Evolutionary conservation across 257 asterid species (phyloP).

Genomic region (Henckelia pumila): DNA sequence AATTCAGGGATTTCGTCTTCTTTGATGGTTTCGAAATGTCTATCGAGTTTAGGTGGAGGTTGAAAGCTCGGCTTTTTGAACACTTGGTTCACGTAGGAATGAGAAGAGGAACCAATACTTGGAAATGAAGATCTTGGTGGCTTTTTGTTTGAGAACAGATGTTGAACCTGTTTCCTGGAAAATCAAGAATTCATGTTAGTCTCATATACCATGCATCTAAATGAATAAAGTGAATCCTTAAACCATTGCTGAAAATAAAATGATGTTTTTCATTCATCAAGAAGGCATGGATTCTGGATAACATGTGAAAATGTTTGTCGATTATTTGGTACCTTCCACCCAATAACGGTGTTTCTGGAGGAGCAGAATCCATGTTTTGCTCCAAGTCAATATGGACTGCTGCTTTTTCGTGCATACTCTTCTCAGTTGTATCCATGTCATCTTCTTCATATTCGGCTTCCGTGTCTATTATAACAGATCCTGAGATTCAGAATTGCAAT

Average conservation of each 20-base stretch:
- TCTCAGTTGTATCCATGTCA: constrained; percentile 47
- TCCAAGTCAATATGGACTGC: constrained; percentile 40
- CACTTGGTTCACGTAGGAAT: constrained; percentile 34
- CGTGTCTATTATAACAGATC: constrained; percentile 40
- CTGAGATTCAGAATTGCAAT: constrained; percentile 29
- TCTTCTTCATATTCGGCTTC: constrained; percentile 70
- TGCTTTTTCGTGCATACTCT: constrained; percentile 32
- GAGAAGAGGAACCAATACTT: constrained; percentile 45
- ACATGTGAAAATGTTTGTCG: neutral
- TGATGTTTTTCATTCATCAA: neutral
- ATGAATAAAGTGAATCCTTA: neutral
- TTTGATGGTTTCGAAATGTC: constrained; percentile 42
- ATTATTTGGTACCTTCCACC: constrained; percentile 48
- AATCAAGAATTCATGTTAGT: constrained; percentile 12
- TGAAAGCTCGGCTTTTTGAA: constrained; percentile 44
- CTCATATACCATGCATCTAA: neutral
- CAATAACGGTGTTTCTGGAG: constrained; percentile 66
- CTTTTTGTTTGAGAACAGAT: constrained; percentile 52
- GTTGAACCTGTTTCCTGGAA: constrained; percentile 52
- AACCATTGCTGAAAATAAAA: neutral
- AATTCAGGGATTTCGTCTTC: constrained; percentile 76
- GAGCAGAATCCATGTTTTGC: constrained; percentile 46
- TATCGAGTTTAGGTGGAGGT: constrained; percentile 57
- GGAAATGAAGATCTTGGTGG: constrained; percentile 59
- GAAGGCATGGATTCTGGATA: neutral